Evolutionary conservation across 1,284 basidiomycete genomes (phyloP).

Genomic region (Ganoderma boninense): DNA sequence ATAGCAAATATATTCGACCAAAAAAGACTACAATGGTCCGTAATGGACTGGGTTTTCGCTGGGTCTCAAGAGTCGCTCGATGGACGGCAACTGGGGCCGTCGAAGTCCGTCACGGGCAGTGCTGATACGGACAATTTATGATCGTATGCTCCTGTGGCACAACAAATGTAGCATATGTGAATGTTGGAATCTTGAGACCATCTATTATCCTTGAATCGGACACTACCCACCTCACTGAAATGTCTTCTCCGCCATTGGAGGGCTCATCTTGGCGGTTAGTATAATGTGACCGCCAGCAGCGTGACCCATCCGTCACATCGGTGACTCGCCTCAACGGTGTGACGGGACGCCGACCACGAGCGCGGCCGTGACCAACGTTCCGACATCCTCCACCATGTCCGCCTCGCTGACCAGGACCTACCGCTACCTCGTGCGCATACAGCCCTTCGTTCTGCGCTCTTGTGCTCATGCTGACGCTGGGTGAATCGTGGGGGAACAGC

Average conservation of each 20-base stretch:
- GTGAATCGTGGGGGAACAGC: slow-evolving; percentile 45
- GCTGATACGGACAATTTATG: background rate
- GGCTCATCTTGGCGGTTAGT: background rate
- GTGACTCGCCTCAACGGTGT: background rate
- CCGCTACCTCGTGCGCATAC: slow-evolving; percentile 55
- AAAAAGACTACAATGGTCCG: too few relatives aligned
- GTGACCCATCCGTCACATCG: background rate
- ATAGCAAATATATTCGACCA: too few relatives aligned
- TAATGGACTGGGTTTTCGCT: too few relatives aligned
- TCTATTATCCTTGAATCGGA: too few relatives aligned
- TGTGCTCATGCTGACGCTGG: too few relatives aligned
- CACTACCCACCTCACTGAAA: background rate
- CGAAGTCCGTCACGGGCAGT: background rate
- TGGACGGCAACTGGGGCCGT: slow-evolving; percentile 6
- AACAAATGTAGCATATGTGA: too few relatives aligned
- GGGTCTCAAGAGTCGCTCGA: slow-evolving; percentile 11
- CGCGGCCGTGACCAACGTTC: slow-evolving; percentile 8
- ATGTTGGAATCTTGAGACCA: too few relatives aligned
- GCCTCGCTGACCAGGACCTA: slow-evolving; percentile 57
- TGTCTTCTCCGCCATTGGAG: background rate
- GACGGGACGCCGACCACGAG: background rate
- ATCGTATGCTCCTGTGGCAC: background rate
- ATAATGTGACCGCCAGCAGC: background rate
- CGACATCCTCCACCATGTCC: slow-evolving; percentile 47
- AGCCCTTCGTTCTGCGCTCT: background rate